These are phyloP conservation scores for Smittium culicis DNA, from an alignment of 371 early-diverging fungal species.

Conservation along the genomic window DNA sequence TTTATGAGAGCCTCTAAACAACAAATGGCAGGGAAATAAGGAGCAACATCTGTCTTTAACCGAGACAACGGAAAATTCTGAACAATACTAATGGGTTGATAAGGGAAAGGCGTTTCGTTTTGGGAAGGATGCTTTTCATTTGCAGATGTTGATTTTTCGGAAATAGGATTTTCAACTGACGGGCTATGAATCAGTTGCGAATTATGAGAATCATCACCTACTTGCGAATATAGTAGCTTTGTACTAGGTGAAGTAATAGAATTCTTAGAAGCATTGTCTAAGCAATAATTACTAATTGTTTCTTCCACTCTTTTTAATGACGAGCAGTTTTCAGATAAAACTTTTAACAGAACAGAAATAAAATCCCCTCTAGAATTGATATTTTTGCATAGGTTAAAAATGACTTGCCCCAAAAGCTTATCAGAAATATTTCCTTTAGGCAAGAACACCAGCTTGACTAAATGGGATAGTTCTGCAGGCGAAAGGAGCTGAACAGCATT, in stretches of 20 bases:
- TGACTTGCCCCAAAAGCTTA: conserved; percentile 48
- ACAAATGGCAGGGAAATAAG: conserved; percentile 41
- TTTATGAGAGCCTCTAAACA: conserved; percentile 65
- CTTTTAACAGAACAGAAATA: conserved; percentile 65
- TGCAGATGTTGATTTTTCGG: too few species aligned
- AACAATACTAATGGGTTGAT: background rate
- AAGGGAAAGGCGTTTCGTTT: background rate
- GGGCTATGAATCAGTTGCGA: too few species aligned
- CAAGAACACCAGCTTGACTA: conserved; percentile 56
- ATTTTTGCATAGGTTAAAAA: conserved; percentile 84
- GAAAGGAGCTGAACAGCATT: conserved; percentile 63
- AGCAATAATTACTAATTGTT: conserved; percentile 17
- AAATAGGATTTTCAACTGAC: too few species aligned
- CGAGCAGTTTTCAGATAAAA: conserved; percentile 49
- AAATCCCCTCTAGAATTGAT: conserved; percentile 71
- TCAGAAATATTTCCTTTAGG: conserved; percentile 46
- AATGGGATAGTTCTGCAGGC: conserved; percentile 57
- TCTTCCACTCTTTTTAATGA: conserved; percentile 24
- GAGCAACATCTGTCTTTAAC: background rate
- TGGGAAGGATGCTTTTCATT: too few species aligned
- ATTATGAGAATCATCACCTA: too few species aligned
- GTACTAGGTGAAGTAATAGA: too few species aligned
- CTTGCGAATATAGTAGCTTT: too few species aligned
- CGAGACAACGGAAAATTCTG: background rate
- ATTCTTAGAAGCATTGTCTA: background rate